Evolutionary conservation across 2,329 filamentous ascomycete genomes (phyloP), one percentile per base, ranked within the genome.

Genomic region (Penicillium nordicum): DNA sequence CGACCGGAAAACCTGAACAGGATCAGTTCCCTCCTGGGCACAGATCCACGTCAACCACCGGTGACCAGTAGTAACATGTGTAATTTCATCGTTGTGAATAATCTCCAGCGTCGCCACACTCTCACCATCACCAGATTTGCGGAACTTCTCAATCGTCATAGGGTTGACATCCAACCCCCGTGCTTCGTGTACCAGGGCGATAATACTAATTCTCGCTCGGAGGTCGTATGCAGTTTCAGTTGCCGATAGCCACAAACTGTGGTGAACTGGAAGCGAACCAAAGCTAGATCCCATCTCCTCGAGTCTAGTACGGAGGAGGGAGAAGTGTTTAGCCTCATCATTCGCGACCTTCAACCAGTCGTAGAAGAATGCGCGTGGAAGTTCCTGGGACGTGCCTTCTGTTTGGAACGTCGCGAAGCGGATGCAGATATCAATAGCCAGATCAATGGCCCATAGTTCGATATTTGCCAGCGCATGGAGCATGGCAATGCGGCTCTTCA

Each of bases 1-100:
- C 41, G 59, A 59, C 4, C 77, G 72, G 62, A 79, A 79, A 5
- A 79, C 75, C 42, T 76, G 68, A 5, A 79, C 74, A 0, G 78
- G 75, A 54, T 79, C 76, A 0, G 74, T 76, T 12, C 67, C 72
- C 63, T 79, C 78, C 44, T 79, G 72, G 30, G 72, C 67, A 48
- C 78, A 79, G 23, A 79, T 79, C 78, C 78, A 79, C 2, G 70
- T 75, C 38, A 79, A 55, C 78, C 78, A 79, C 34, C 77, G 65
- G 56, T 79, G 77, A 5, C 77, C 78, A 5, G 77, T 79, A 0
- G 78, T 79, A 21, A 79, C 77, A 58, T 79, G 78, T 0, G 78
- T 79, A 41, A 79, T 79, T 60, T 79, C 78, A 43, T 79, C 78
- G 48, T 78, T 78, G 50, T 79, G 78, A 32, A 79, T 79, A 23